Base-by-base conservation (phyloP, 1,139 yeast genomes). In the Arxiozyma telluris region DNA sequence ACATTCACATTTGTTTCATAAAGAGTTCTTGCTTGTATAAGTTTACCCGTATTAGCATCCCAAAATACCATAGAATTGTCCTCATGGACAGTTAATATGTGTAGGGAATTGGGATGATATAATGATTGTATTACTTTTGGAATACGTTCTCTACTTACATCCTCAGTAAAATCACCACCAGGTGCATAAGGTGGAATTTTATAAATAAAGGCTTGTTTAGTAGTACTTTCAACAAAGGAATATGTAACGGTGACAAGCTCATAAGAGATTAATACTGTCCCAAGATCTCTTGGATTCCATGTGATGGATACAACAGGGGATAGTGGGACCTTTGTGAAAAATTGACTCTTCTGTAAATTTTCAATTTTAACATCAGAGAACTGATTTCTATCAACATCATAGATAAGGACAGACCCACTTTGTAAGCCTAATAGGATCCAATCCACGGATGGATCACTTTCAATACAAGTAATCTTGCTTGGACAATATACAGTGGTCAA, bases 21-120 rank as follows among this genome's bases (percentile, higher is more conserved):
- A 8, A 87, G 61, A 1, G 88, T 80, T 61, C 98, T 78, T 0
- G 96, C 91, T 54, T 83, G 84, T 8, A 93, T 73, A 49, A 84
- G 71, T 17, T 80, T 80, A 0, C 94, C 96, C 45, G 84, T 83
- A 43, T 81, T 77, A 0, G 88, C 84, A 69, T 93, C 98, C 97
- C 98, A 94, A 64, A 93, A 93, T 5, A 82, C 96, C 49, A 94
- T 64, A 0, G 95, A 79, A 51, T 91, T 93, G 63, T 91, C 97
- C 21, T 73, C 81, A 66, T 91, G 95, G 1, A 82, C 79, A 0
- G 96, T 84, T 18, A 87, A 77, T 6, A 89, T 73, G 67, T 91
- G 96, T 49, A 89, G 77, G 0, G 98, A 97, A 66, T 90, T 89
- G 1, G 99, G 98, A 67, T 91, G 97, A 80, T 88, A 93, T 45